These are phyloP conservation scores for Endotrypanum monterogeii DNA, from an alignment of 208 protist species.

Conservation along the genomic window DNA sequence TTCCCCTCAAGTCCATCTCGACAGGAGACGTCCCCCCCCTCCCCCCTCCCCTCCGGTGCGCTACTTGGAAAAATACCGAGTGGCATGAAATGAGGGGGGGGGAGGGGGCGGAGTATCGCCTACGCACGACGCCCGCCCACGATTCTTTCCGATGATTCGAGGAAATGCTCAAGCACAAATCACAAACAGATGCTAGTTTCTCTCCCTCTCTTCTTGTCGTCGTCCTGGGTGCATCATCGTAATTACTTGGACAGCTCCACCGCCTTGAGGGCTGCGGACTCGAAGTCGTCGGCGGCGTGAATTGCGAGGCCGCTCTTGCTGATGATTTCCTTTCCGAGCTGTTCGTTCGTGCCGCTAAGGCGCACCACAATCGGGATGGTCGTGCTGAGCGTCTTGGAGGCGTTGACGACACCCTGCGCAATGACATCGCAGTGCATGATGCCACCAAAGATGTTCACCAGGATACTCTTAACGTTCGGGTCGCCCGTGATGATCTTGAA, in stretches of 20 bases:
- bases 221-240: background rate
- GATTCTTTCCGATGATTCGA: too few species aligned
- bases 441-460: constrained; percentile 99
- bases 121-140: background rate
- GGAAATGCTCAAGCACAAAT: background rate
- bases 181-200: background rate
- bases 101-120: background rate
- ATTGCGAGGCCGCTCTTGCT: constrained; percentile 81
- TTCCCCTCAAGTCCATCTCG: background rate
- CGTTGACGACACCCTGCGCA: constrained; percentile 96
- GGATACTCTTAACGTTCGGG: constrained; percentile 94
- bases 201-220: constrained; percentile 6
- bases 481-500: constrained; percentile 98
- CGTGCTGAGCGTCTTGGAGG: constrained; percentile 83
- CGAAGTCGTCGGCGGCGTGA: constrained; percentile 84
- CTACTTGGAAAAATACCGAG: background rate
- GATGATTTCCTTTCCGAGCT: constrained; percentile 95
- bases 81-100: background rate
- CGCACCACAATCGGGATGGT: constrained; percentile 95
- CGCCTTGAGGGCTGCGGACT: constrained; percentile 78
- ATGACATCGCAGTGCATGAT: constrained; percentile 99
- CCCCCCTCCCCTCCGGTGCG: background rate
- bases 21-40: background rate
- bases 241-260: constrained; percentile 54
- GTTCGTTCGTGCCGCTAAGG: constrained; percentile 96